Conservation (phyloP, 495 filamentous ascomycete species). For the Staphylotrichum longicolle region DNA sequence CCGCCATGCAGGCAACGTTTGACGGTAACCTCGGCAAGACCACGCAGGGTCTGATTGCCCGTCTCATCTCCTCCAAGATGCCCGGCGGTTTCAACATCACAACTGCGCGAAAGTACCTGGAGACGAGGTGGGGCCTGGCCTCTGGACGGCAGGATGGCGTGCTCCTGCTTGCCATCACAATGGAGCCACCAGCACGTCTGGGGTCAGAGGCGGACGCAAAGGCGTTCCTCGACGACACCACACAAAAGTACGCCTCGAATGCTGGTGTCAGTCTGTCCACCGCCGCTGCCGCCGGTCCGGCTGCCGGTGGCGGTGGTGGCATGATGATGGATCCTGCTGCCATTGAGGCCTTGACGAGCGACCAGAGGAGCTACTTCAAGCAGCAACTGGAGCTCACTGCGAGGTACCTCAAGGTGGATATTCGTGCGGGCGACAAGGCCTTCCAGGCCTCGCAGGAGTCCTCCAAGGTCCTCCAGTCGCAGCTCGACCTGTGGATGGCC, state of each 20-base stretch:
- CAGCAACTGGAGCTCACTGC: conserved; percentile 94
- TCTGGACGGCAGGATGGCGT: conserved; percentile 89
- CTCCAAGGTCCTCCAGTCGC: conserved; percentile 79
- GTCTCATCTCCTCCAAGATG: conserved; percentile 98
- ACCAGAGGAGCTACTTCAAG: conserved; percentile 92
- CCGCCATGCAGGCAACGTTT: conserved; percentile 95
- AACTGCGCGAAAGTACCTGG: conserved; percentile 86
- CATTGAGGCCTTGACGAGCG: conserved; percentile 93
- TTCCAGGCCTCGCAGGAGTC: conserved; percentile 79
- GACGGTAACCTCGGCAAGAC: conserved; percentile 98
- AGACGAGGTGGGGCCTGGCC: conserved; percentile 88
- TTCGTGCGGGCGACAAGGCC: conserved; percentile 92
- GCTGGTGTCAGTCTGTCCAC: conserved; percentile 84
- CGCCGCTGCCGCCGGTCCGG: conserved; percentile 67
- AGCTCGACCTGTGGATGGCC: conserved; percentile 89
- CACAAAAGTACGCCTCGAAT: conserved; percentile 83
- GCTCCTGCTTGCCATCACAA: conserved; percentile 82
- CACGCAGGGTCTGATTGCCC: conserved; percentile 86
- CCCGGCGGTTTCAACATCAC: conserved; percentile 99
- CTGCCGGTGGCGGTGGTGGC: conserved; percentile 65
- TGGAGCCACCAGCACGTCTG: conserved; percentile 85
- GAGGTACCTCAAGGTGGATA: conserved; percentile 93
- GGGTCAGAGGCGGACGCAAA: conserved; percentile 89
- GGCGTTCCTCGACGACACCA: conserved; percentile 78
- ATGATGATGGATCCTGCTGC: conserved; percentile 99